A percentile compares a stretch with the other conserved stretches of the same genome.
phyloP scores from a whole-genome alignment of 176 grass and related monocot genomes.

The Oropetium thomaeum region DNA sequence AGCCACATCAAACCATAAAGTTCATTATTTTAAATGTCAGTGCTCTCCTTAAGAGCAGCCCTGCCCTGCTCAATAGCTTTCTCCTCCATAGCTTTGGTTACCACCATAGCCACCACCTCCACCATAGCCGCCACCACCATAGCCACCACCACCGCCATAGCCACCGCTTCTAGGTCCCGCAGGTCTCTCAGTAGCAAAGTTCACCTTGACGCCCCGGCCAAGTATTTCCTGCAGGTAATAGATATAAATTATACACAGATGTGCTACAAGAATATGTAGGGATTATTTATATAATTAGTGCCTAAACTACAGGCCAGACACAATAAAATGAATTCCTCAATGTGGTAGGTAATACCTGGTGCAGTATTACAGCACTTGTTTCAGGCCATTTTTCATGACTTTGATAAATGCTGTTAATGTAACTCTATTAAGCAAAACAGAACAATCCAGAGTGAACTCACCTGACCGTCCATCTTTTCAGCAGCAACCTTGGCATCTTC shows the following conservation, averaged over 20 bases:
- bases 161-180: constrained; percentile 17
- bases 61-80: no score
- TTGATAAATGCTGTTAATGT: neutral
- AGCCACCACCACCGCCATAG: constrained; percentile 21
- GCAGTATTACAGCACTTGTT: neutral
- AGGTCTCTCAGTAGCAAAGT: constrained; percentile 59
- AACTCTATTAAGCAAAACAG: neutral
- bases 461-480: constrained; percentile 69
- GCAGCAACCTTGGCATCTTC: constrained; percentile 40
- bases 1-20: constrained; percentile 24
- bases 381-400: neutral
- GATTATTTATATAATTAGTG: neutral
- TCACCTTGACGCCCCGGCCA: constrained; percentile 67
- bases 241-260: neutral
- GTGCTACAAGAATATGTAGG: neutral
- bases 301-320: neutral
- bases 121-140: neutral
- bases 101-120: neutral
- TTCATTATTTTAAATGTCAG: constrained; percentile 26
- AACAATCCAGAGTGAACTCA: constrained; percentile 11
- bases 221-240: constrained; percentile 51
- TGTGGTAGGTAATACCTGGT: no score
- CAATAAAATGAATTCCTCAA: no score
- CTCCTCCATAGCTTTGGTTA: constrained; percentile 21
- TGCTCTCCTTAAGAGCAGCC: neutral